phyloP scores from a whole-genome alignment of 2,329 filamentous ascomycete species.

The Fusarium veterinarium region DNA sequence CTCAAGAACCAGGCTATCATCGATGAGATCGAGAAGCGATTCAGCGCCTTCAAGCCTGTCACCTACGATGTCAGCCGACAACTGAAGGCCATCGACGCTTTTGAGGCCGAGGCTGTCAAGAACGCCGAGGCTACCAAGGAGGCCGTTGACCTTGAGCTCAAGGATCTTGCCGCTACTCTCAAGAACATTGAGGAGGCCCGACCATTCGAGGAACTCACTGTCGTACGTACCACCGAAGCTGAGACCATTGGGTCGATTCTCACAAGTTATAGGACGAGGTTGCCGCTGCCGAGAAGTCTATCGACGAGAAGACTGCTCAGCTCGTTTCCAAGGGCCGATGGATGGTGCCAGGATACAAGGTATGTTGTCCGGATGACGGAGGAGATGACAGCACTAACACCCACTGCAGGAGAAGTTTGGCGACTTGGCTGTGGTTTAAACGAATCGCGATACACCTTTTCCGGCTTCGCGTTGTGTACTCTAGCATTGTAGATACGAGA shows the following conservation, averaged over 20 bases:
- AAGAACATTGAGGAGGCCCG: constrained; percentile 97
- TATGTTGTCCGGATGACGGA: constrained; percentile 57
- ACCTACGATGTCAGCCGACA: constrained; percentile 94
- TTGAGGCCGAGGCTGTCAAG: constrained; percentile 96
- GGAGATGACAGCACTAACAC: constrained; percentile 56
- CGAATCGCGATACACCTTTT: constrained; percentile 51
- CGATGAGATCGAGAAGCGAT: constrained; percentile 97
- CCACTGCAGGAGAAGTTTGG: constrained; percentile 92
- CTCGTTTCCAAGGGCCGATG: constrained; percentile 98
- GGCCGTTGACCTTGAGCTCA: constrained; percentile 93
- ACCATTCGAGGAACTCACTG: constrained; percentile 96
- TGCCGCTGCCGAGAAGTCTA: constrained; percentile 91
- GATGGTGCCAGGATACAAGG: constrained; percentile 99
- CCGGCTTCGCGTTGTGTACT: constrained; percentile 69
- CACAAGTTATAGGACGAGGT: constrained; percentile 81
- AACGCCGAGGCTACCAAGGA: constrained; percentile 97
- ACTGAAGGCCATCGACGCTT: constrained; percentile 97
- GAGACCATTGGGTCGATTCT: constrained; percentile 38
- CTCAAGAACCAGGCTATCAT: constrained; percentile 97
- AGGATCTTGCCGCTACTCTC: constrained; percentile 92
- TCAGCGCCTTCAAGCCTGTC: constrained; percentile 88
- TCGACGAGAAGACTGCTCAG: constrained; percentile 95
- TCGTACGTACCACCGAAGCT: constrained; percentile 72
- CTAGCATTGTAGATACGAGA: constrained; percentile 77
- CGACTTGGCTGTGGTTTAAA: constrained; percentile 94